These are phyloP conservation scores for Colletotrichum tropicicola DNA, from an alignment of 2,329 filamentous ascomycete genomes.

Conservation along the genomic window DNA sequence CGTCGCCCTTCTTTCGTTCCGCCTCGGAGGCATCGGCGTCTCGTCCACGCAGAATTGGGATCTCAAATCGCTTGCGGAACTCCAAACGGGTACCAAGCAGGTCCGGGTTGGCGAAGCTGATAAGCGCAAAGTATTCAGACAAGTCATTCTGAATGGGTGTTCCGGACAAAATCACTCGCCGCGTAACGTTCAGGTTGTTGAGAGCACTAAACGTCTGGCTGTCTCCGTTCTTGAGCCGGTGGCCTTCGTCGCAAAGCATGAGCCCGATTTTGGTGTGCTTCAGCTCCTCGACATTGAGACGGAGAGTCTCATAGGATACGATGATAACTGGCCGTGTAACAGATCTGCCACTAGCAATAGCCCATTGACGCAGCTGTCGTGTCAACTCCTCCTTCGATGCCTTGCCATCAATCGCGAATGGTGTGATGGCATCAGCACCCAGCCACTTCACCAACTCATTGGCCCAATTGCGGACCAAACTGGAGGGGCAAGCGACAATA, in stretches of 20 bases:
- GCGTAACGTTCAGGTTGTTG: conserved; percentile 88
- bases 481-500: conserved; percentile 95
- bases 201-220: conserved; percentile 94
- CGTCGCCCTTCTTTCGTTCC: conserved; percentile 84
- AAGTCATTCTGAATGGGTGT: conserved; percentile 98
- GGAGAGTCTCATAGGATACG: conserved; percentile 95
- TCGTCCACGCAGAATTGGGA: conserved; percentile 90
- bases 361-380: conserved; percentile 92
- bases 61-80: conserved; percentile 92
- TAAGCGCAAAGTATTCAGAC: conserved; percentile 96
- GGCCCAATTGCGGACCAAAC: conserved; percentile 96
- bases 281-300: conserved; percentile 89
- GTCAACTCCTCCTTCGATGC: conserved; percentile 93
- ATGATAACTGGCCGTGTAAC: conserved; percentile 95
- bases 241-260: conserved; percentile 94
- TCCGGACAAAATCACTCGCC: conserved; percentile 93
- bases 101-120: conserved; percentile 96
- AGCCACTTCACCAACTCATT: conserved; percentile 98
- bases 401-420: conserved; percentile 97
- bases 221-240: conserved; percentile 95
- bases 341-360: conserved; percentile 86
- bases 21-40: conserved; percentile 89
- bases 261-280: conserved; percentile 91
- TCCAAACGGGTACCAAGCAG: conserved; percentile 88
- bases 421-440: conserved; percentile 86